Conservation (phyloP, 805 yeast species). For the Saccharomycodes ludwigii region DNA sequence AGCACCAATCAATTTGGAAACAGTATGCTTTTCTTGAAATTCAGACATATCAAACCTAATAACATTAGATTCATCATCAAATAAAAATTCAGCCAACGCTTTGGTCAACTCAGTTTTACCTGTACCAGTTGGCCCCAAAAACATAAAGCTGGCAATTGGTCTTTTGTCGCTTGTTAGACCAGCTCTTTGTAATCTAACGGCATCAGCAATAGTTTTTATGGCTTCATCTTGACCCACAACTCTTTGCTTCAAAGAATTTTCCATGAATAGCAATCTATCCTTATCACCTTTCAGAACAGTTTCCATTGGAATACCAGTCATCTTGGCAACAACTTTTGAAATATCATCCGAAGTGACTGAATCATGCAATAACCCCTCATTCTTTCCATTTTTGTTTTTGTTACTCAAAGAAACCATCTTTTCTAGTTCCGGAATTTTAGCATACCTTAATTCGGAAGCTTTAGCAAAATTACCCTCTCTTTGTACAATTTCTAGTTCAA, state of each 20-base stretch:
- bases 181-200: conserved; percentile 92
- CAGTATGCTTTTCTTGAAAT: conserved; percentile 88
- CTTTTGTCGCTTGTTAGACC: conserved; percentile 90
- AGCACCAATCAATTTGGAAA: conserved; percentile 87
- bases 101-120: conserved; percentile 96
- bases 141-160: conserved; percentile 94
- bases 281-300: conserved; percentile 89
- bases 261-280: conserved; percentile 84
- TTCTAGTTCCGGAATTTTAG: conserved; percentile 74
- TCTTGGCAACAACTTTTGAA: conserved; percentile 79
- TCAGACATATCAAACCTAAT: conserved; percentile 96
- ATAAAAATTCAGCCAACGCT: conserved; percentile 80
- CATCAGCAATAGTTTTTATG: conserved; percentile 77
- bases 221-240: conserved; percentile 97
- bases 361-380: conserved; percentile 43
- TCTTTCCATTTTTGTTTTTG: conserved; percentile 28
- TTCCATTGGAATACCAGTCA: conserved; percentile 93
- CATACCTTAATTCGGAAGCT: conserved; percentile 84
- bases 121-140: conserved; percentile 96
- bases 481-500: conserved; percentile 71
- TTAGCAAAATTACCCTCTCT: conserved; percentile 75
- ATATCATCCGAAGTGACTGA: conserved; percentile 91
- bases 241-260: conserved; percentile 55
- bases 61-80: conserved; percentile 78
- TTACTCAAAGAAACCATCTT: conserved; percentile 36